Evolutionary conservation across 306 rosid species (phyloP).

Genomic region (Lupinus albus): DNA sequence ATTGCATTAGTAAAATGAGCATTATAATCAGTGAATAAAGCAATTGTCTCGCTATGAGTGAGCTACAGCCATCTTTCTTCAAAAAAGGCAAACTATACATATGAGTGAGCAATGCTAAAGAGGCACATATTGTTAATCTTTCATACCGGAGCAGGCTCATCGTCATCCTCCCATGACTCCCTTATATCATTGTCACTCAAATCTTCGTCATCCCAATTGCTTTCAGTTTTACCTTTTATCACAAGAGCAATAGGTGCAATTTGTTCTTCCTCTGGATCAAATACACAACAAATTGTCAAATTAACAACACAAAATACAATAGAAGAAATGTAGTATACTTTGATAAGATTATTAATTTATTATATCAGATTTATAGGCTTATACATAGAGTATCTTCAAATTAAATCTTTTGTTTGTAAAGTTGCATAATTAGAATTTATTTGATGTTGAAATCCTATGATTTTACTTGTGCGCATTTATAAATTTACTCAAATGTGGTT

Average conservation of each 20-base stretch:
- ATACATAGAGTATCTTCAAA: background rate
- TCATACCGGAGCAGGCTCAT: slow-evolving; percentile 75
- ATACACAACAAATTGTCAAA: slow-evolving; percentile 21
- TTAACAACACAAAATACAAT: slow-evolving; percentile 20
- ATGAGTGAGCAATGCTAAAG: background rate
- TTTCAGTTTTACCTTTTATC: slow-evolving; percentile 58
- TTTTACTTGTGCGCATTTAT: background rate
- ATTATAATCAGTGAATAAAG: slow-evolving; percentile 12
- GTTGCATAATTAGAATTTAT: background rate
- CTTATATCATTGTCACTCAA: slow-evolving; percentile 78
- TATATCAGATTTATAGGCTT: background rate
- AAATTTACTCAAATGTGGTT: background rate
- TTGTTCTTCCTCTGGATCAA: slow-evolving; percentile 64
- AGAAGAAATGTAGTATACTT: slow-evolving; percentile 17
- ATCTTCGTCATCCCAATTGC: slow-evolving; percentile 92
- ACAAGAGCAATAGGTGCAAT: slow-evolving; percentile 42
- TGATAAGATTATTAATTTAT: background rate
- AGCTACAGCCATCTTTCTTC: background rate
- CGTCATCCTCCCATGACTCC: slow-evolving; percentile 96
- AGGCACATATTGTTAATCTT: slow-evolving; percentile 1
- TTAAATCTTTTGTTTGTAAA: background rate
- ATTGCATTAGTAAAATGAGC: background rate
- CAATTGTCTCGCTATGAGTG: background rate
- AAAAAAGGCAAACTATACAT: slow-evolving; percentile 7
- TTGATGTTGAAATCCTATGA: background rate